Percentiles rank a stretch among this genome's conserved stretches.
These are phyloP conservation scores for Boletus edulis DNA, from an alignment of 768 basidiomycete species.

Conservation along the genomic window DNA sequence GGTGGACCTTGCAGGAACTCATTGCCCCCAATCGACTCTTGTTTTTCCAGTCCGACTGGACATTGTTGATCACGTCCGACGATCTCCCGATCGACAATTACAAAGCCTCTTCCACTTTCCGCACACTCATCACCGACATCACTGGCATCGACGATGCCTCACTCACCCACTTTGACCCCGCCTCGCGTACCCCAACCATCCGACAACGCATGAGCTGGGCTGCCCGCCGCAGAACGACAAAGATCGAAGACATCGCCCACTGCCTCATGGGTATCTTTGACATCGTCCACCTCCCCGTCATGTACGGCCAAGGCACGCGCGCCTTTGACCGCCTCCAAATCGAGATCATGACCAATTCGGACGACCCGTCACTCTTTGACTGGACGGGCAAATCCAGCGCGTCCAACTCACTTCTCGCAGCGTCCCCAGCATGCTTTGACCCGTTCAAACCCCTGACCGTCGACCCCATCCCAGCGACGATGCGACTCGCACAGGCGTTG, in stretches of 20 bases:
- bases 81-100: conserved; percentile 18
- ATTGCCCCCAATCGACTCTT: no score
- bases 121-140: conserved; percentile 10
- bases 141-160: conserved; percentile 7
- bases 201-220: conserved; percentile 30
- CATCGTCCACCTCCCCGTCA: no score
- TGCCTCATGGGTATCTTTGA: conserved; percentile 20
- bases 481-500: background rate
- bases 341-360: conserved; percentile 21
- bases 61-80: conserved; percentile 7
- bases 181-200: conserved; percentile 12
- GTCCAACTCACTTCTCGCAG: conserved; percentile 17
- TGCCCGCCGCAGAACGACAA: conserved; percentile 26
- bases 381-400: conserved; percentile 18
- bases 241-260: conserved; percentile 29
- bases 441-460: conserved; percentile 16
- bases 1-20: conserved; percentile 15
- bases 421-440: conserved; percentile 20
- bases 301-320: background rate
- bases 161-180: background rate
- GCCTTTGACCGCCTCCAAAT: no score
- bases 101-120: conserved; percentile 13
- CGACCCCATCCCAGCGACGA: conserved; percentile 16
- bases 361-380: conserved; percentile 24
- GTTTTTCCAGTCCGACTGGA: conserved; percentile 8